Evolutionary conservation across 371 early-diverging fungal genomes (phyloP), one percentile per base, ranked within the genome.

Genomic region (Actinomucor elegans): DNA sequence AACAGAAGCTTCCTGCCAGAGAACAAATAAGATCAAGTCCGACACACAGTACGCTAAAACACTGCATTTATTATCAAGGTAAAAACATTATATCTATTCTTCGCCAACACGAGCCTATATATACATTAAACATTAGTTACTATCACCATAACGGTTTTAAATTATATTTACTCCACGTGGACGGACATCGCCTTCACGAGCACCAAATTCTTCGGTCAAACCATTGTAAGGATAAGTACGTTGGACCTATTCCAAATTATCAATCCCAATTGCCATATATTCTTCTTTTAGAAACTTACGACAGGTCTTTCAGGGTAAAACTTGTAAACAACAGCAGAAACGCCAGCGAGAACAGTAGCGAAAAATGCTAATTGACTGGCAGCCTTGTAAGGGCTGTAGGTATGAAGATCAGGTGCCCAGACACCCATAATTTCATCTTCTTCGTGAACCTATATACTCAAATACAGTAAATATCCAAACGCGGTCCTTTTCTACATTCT

Each of bases 391-490:
- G 82, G 77, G 46, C 73, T 75, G 73, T 79, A 82, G 7, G 66
- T 56, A 57, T 79, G 77, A 50, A 84, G 73, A 64, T 84, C 84
- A 51, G 84, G 84, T 32, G 80, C 82, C 80, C 80, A 84, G 21
- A 84, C 82, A 74, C 80, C 75, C 37, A 79, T 61, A 15, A 80
- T 38, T 59, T 84, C 84, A 61, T 84, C 84, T 69, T 84, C 80
- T 64, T 84, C 84, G 38, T 80, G 75, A 48, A 84, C 54, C 84
- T 84, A 73, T 8, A 36, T 18, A 35, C 17, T 31, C 29, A n/a
- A n/a, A n/a, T n/a, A n/a, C n/a, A n/a, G n/a, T n/a, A n/a, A n/a
- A n/a, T n/a, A n/a, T n/a, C n/a, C n/a, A n/a, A n/a, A n/a, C n/a
- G n/a, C n/a, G n/a, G n/a, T n/a, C n/a, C n/a, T n/a, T n/a, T n/a